These are phyloP conservation scores for Botrytis byssoidea DNA, from an alignment of 2,329 filamentous ascomycete species.

Conservation along the genomic window DNA sequence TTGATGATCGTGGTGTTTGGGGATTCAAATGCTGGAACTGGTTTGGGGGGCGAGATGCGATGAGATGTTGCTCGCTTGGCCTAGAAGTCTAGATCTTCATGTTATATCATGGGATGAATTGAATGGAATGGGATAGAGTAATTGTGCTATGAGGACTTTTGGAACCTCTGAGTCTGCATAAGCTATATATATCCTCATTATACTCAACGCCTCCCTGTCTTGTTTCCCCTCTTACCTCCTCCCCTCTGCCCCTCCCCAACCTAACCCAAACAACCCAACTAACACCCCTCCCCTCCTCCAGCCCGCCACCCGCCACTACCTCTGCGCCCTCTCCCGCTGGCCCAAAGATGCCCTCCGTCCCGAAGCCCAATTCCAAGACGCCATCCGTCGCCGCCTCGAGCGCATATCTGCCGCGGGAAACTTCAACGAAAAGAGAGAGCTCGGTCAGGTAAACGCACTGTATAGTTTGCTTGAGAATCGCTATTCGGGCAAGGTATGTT, in stretches of 20 bases:
- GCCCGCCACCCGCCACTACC: conserved; percentile 49
- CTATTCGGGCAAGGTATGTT: conserved; percentile 53
- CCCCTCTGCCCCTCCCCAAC: neutral
- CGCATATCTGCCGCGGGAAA: conserved; percentile 31
- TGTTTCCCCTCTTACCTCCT: neutral
- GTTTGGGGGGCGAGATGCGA: neutral
- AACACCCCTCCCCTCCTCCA: conserved; percentile 30
- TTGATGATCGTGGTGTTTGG: neutral
- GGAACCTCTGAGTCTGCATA: neutral
- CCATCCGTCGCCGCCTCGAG: conserved; percentile 50
- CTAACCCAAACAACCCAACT: neutral
- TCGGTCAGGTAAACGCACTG: conserved; percentile 58
- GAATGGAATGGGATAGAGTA: neutral
- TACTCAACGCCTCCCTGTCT: neutral
- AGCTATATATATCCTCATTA: neutral
- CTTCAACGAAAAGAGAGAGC: conserved; percentile 47
- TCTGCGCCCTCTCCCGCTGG: conserved; percentile 56
- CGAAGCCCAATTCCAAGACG: conserved; percentile 59
- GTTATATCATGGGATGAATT: neutral
- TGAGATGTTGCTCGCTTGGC: neutral
- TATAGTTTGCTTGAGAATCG: conserved; percentile 59
- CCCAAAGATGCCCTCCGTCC: conserved; percentile 63
- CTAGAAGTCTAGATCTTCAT: conserved; percentile 1
- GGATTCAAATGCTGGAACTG: neutral
- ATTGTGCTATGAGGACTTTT: neutral